These are phyloP conservation scores for Zasmidium cellare DNA, from an alignment of 2,329 filamentous ascomycete species.

Conservation along the genomic window DNA sequence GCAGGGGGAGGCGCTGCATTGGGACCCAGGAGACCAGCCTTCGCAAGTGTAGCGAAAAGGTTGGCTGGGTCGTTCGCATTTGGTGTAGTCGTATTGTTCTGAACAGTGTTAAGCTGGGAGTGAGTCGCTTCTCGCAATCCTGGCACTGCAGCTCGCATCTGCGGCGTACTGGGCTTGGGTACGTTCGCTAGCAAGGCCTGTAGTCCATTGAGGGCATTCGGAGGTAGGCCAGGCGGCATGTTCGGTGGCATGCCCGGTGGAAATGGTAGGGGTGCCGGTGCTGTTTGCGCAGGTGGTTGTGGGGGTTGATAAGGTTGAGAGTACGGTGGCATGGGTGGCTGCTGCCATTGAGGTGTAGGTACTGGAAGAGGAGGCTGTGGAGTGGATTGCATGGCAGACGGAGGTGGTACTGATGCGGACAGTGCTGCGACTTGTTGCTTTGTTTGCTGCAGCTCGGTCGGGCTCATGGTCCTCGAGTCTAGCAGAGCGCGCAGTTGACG, in stretches of 20 bases:
- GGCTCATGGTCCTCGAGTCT: conserved; percentile 73
- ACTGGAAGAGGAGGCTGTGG: conserved; percentile 21
- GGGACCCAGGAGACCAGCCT: conserved; percentile 28
- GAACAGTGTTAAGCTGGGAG: conserved; percentile 32
- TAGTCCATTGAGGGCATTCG: conserved; percentile 33
- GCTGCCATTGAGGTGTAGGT: conserved; percentile 34
- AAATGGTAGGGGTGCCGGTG: conserved; percentile 19
- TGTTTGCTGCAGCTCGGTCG: conserved; percentile 80
- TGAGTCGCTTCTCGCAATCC: conserved; percentile 31
- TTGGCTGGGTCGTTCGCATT: conserved; percentile 24
- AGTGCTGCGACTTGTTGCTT: conserved; percentile 82
- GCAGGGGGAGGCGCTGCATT: conserved; percentile 10
- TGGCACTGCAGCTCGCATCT: conserved; percentile 34
- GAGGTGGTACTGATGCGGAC: conserved; percentile 55
- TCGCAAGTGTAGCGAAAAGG: conserved; percentile 32
- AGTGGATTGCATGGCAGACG: conserved; percentile 24
- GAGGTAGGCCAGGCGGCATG: conserved; percentile 28
- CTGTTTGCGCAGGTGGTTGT: conserved; percentile 27
- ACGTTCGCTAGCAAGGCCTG: conserved; percentile 36
- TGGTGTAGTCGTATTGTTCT: conserved; percentile 29
- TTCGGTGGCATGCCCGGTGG: conserved; percentile 15
- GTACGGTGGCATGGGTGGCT: conserved; percentile 23
- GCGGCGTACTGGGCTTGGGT: conserved; percentile 38
- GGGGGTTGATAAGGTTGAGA: conserved; percentile 33
- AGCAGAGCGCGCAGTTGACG: conserved; percentile 81